phyloP scores from a whole-genome alignment of 352 stramenopile species.

The Pythium rishiriense region DNA sequence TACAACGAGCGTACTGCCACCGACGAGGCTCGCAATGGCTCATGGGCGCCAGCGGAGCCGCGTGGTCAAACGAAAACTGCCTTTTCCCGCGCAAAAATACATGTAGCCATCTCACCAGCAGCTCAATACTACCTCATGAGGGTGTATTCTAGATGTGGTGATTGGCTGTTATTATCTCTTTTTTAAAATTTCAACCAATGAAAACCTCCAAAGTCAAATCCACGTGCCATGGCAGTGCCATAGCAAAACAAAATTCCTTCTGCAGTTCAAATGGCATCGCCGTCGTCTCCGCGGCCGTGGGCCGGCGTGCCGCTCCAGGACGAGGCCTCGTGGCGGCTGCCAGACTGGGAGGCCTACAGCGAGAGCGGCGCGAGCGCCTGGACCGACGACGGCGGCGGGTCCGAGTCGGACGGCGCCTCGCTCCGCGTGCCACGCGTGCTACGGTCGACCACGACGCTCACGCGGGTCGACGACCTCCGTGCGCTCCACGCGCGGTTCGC shows the following conservation, averaged over 20 bases:
- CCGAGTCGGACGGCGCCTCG: conserved; percentile 7
- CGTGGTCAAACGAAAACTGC: too few species aligned
- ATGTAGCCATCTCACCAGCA: too few species aligned
- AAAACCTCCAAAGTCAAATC: too few species aligned
- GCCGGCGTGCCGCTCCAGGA: conserved; percentile 22
- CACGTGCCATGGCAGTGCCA: too few species aligned
- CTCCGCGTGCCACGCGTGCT: conserved; percentile 3
- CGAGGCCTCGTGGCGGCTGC: conserved; percentile 42
- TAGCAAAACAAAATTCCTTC: background rate
- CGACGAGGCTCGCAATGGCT: too few species aligned
- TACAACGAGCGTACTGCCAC: too few species aligned
- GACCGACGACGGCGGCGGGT: conserved; percentile 15
- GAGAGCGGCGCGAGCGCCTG: conserved; percentile 33
- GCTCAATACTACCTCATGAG: too few species aligned
- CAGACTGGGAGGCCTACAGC: conserved; percentile 59
- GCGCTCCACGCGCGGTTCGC: conserved; percentile 39
- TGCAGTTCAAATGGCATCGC: background rate
- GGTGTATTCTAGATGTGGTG: too few species aligned
- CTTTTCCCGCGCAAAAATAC: too few species aligned
- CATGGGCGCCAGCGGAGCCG: too few species aligned
- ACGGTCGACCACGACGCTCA: conserved; percentile 21
- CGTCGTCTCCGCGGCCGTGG: conserved; percentile 6
- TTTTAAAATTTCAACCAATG: too few species aligned
- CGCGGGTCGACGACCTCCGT: conserved; percentile 22
- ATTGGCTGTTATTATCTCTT: too few species aligned